phyloP scores from a whole-genome alignment of 2,329 filamentous ascomycete genomes.

The Stromatinia cepivora region DNA sequence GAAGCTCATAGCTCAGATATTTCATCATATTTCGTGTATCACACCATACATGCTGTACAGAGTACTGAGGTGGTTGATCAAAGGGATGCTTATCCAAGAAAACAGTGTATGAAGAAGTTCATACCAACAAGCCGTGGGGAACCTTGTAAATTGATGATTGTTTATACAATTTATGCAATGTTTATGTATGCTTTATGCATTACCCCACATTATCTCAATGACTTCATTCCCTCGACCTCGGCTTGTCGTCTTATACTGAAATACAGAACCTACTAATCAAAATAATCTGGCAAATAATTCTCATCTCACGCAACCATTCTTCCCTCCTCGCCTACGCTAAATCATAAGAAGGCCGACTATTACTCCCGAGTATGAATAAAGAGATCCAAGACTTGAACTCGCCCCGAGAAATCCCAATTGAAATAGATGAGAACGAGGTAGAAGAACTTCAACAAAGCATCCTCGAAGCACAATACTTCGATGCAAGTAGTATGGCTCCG shows the following conservation, averaged over 20 bases:
- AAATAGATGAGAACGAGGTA: constrained; percentile 41
- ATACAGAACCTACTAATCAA: background rate
- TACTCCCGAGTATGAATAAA: background rate
- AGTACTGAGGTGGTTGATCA: too few relatives aligned
- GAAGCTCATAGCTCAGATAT: background rate
- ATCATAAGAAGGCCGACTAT: too few relatives aligned
- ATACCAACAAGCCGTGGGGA: background rate
- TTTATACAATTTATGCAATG: background rate
- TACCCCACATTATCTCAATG: constrained; percentile 16
- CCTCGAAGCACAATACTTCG: constrained; percentile 40
- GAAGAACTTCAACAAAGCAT: constrained; percentile 36
- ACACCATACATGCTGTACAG: background rate
- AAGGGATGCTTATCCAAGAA: background rate
- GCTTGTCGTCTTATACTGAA: background rate
- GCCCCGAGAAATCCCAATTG: background rate
- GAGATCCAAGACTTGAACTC: background rate
- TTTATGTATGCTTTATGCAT: constrained; percentile 3
- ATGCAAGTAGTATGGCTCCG: constrained; percentile 41
- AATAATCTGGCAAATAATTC: too few relatives aligned
- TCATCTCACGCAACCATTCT: too few relatives aligned
- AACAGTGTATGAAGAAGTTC: background rate
- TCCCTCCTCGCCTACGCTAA: too few relatives aligned
- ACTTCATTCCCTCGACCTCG: constrained; percentile 13
- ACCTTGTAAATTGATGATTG: background rate
- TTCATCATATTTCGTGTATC: background rate